A percentile compares a stretch with the other conserved stretches of the same genome.
These are phyloP conservation scores for Lepraria neglecta DNA, from an alignment of 495 filamentous ascomycete species.

Conservation along the genomic window DNA sequence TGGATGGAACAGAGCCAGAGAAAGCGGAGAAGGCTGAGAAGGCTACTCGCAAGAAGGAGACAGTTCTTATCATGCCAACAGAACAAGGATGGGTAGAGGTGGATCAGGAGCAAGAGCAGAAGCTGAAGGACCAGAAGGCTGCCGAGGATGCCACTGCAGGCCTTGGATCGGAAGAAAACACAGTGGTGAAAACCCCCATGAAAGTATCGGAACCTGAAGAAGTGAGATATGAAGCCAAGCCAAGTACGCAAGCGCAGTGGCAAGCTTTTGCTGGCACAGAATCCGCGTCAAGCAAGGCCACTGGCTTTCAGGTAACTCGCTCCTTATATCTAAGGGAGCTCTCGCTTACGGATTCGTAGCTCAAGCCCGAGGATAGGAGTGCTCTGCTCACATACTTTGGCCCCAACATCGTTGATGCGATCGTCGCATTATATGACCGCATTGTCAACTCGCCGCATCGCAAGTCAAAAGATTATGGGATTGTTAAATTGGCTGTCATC, in stretches of 20 bases:
- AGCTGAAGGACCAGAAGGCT: not conserved
- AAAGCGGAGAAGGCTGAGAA: conserved; percentile 1
- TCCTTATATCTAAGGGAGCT: not conserved
- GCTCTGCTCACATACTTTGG: conserved; percentile 44
- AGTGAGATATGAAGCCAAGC: conserved; percentile 1
- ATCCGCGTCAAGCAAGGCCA: not conserved
- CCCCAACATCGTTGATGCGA: conserved; percentile 35
- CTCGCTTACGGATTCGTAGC: conserved; percentile 25
- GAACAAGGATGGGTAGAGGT: conserved; percentile 13
- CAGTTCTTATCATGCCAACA: conserved; percentile 7
- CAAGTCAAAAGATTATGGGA: conserved; percentile 40
- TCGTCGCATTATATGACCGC: conserved; percentile 42
- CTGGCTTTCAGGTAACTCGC: conserved; percentile 14
- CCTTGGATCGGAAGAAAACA: not conserved
- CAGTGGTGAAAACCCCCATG: not conserved
- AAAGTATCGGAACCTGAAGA: not conserved
- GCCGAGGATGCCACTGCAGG: not conserved
- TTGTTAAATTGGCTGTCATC: conserved; percentile 40
- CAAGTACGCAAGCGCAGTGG: conserved; percentile 17
- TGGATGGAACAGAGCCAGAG: not conserved
- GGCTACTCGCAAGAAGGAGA: conserved; percentile 12
- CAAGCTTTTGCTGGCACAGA: conserved; percentile 15
- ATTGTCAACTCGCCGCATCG: conserved; percentile 39
- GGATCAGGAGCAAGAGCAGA: conserved; percentile 6
- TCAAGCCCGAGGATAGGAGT: conserved; percentile 44